Conservation (phyloP, 768 basidiomycete species). For the Boletus vinaceobasis region DNA sequence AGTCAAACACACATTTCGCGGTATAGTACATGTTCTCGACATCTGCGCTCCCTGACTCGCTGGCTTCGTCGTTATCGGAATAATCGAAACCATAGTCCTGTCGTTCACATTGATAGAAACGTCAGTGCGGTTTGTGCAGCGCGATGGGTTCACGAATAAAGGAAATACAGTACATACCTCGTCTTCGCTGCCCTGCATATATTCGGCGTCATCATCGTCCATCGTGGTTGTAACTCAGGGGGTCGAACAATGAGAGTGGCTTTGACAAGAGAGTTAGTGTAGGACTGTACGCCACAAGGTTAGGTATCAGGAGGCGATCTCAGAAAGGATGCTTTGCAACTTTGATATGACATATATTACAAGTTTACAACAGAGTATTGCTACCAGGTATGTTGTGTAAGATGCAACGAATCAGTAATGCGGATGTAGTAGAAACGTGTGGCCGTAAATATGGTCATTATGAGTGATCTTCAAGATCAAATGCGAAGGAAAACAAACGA, state of each 20-base stretch:
- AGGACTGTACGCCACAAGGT: conserved; percentile 4
- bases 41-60: conserved; percentile 78
- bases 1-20: conserved; percentile 74
- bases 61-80: conserved; percentile 83
- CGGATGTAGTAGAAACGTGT: background rate
- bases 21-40: conserved; percentile 98
- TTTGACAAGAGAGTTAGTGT: background rate
- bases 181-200: conserved; percentile 87
- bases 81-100: conserved; percentile 97
- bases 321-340: background rate
- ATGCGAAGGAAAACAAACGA: conserved; percentile 2
- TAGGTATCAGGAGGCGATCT: background rate
- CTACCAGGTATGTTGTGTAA: conserved; percentile 16
- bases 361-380: conserved; percentile 20
- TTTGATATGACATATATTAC: conserved; percentile 5
- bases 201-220: conserved; percentile 94
- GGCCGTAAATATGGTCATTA: background rate
- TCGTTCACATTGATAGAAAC: conserved; percentile 1
- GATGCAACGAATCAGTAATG: conserved; percentile 16
- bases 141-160: background rate
- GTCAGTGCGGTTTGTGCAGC: conserved; percentile 1
- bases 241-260: conserved; percentile 6
- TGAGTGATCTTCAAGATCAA: background rate
- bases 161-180: conserved; percentile 48
- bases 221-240: conserved; percentile 36